Conservation (phyloP, 2,329 filamentous ascomycete species). For the Nothophoma quercina region DNA sequence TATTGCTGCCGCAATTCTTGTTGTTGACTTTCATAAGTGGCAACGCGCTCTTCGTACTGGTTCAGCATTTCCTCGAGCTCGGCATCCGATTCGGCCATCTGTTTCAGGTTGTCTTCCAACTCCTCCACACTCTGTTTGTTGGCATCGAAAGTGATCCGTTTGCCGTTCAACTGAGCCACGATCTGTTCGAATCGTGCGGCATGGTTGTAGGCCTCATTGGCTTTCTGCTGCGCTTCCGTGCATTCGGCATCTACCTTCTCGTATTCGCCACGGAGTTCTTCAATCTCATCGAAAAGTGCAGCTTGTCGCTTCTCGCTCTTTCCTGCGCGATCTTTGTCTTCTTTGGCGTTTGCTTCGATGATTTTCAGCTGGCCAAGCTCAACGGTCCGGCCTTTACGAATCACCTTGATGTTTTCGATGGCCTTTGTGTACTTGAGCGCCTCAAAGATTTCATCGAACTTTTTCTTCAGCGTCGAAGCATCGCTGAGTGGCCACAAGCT, state of each 20-base stretch:
- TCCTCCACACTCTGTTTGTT: slow-evolving; percentile 75
- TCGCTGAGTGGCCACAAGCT: slow-evolving; percentile 97
- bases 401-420: slow-evolving; percentile 89
- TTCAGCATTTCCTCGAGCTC: slow-evolving; percentile 75
- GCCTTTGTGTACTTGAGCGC: slow-evolving; percentile 96
- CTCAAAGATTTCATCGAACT: slow-evolving; percentile 97
- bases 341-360: slow-evolving; percentile 78
- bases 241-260: slow-evolving; percentile 43
- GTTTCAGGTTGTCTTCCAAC: slow-evolving; percentile 74
- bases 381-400: slow-evolving; percentile 83
- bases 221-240: slow-evolving; percentile 54
- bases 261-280: slow-evolving; percentile 50
- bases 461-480: slow-evolving; percentile 83
- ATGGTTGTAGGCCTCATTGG: slow-evolving; percentile 73
- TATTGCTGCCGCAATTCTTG: slow-evolving; percentile 71
- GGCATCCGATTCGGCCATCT: slow-evolving; percentile 79
- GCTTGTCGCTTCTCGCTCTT: slow-evolving; percentile 61
- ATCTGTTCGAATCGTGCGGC: slow-evolving; percentile 78
- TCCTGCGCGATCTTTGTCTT: slow-evolving; percentile 84
- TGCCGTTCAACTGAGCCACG: slow-evolving; percentile 76
- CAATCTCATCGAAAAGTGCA: slow-evolving; percentile 71
- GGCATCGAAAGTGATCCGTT: slow-evolving; percentile 75
- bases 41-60: slow-evolving; percentile 79
- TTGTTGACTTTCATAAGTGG: slow-evolving; percentile 69
- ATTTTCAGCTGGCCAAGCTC: slow-evolving; percentile 76